A percentile compares a stretch with the other conserved stretches of the same genome.
Evolutionary conservation across 2,329 filamentous ascomycete genomes (phyloP).

Genomic region (Xylariaceae sp.): DNA sequence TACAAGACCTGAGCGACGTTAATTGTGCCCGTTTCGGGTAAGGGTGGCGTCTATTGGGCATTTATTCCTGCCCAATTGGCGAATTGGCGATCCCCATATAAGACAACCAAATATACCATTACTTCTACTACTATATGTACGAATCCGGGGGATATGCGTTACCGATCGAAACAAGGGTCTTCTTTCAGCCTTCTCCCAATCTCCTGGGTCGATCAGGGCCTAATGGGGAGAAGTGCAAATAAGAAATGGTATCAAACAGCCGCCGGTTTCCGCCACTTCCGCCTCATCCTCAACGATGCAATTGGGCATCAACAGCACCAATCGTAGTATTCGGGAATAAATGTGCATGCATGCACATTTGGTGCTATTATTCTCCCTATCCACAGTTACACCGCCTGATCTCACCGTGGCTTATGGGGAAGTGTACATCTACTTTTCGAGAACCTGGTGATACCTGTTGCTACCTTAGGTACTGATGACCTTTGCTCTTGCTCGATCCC

Average conservation of each 20-base stretch:
- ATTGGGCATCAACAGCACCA: conserved; percentile 20
- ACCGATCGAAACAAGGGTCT: conserved; percentile 10
- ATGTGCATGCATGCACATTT: too few relatives aligned
- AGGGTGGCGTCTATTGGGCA: conserved; percentile 13
- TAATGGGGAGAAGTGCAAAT: conserved; percentile 1
- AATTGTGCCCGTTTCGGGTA: too few relatives aligned
- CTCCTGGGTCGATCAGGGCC: conserved; percentile 11
- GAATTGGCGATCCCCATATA: conserved; percentile 3
- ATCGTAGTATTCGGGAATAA: too few relatives aligned
- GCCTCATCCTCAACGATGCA: background rate
- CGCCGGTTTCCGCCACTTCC: conserved; percentile 8
- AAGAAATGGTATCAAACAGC: conserved; percentile 1
- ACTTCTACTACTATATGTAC: too few relatives aligned
- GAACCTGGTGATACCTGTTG: conserved; percentile 9
- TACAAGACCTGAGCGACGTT: conserved; percentile 7
- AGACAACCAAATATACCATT: too few relatives aligned
- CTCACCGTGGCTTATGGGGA: too few relatives aligned
- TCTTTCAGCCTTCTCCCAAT: conserved; percentile 17
- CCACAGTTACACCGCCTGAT: too few relatives aligned
- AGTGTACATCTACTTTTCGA: background rate
- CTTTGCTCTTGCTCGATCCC: too few relatives aligned
- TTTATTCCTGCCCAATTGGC: conserved; percentile 14
- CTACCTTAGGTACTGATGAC: conserved; percentile 1
- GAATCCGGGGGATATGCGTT: too few relatives aligned
- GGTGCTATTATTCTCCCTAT: too few relatives aligned